Percentiles rank a stretch among this genome's conserved stretches.
Evolutionary conservation across 2,329 filamentous ascomycete species (phyloP).

Genomic region (Ophiosphaerella korrae): DNA sequence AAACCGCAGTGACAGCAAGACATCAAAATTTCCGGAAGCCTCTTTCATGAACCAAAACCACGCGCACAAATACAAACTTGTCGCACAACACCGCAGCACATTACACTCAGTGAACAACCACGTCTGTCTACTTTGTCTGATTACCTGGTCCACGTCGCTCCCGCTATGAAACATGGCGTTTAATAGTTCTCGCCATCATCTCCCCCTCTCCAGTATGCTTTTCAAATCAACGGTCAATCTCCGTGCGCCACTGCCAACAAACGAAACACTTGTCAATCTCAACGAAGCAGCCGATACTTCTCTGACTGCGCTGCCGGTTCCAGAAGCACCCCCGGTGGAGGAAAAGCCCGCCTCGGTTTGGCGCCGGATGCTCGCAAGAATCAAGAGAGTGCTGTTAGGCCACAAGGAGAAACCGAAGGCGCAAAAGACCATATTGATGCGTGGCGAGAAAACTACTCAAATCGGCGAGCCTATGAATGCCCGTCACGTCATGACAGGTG

Average conservation of each 20-base stretch:
- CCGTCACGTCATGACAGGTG: slow-evolving; percentile 9
- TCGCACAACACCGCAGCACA: no score
- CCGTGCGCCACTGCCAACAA: background rate
- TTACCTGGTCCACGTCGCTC: background rate
- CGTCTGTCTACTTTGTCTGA: background rate
- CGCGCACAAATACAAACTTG: no score
- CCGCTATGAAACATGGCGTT: background rate
- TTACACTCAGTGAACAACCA: background rate
- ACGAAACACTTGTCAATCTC: slow-evolving; percentile 9
- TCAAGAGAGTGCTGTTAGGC: background rate
- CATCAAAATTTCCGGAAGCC: no score
- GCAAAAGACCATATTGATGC: background rate
- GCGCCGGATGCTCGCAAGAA: background rate
- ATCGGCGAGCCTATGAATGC: slow-evolving; percentile 19
- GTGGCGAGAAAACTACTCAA: background rate
- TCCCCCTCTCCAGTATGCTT: slow-evolving; percentile 14
- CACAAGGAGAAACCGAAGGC: background rate
- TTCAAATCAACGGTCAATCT: slow-evolving; percentile 1
- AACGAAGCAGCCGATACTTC: slow-evolving; percentile 11
- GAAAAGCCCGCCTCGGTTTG: background rate
- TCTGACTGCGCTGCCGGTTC: slow-evolving; percentile 15
- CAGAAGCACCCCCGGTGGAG: background rate
- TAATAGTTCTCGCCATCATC: slow-evolving; percentile 12
- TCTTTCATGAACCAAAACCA: no score
- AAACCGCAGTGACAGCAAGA: no score